These are phyloP conservation scores for Claviceps maximensis DNA, from an alignment of 2,329 filamentous ascomycete genomes.

Conservation along the genomic window DNA sequence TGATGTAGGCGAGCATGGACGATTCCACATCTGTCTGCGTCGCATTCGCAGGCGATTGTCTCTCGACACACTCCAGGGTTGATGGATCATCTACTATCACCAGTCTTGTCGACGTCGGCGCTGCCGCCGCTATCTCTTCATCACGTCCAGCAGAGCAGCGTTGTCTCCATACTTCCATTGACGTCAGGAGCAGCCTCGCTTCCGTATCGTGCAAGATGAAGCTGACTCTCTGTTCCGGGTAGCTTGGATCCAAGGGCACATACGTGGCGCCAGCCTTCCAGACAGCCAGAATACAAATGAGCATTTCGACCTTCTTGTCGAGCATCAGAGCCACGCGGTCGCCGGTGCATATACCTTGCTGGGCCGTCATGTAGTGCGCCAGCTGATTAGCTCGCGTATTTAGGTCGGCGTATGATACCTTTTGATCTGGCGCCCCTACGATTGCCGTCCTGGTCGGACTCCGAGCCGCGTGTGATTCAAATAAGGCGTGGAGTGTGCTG, in stretches of 20 bases:
- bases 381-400: neutral
- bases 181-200: neutral
- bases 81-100: neutral
- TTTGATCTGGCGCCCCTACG: neutral
- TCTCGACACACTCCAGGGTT: neutral
- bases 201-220: neutral
- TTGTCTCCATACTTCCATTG: neutral
- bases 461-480: neutral
- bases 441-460: neutral
- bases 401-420: neutral
- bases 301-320: neutral
- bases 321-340: neutral
- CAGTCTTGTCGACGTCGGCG: neutral
- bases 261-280: constrained; percentile 1
- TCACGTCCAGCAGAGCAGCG: neutral
- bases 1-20: constrained; percentile 6
- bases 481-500: neutral
- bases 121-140: neutral
- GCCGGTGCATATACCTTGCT: neutral
- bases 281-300: neutral
- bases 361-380: neutral
- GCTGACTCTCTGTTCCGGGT: neutral
- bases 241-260: neutral
- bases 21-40: neutral
- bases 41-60: neutral